These are phyloP conservation scores for Purshia tridentata DNA, from an alignment of 306 rosid genomes.

Conservation along the genomic window DNA sequence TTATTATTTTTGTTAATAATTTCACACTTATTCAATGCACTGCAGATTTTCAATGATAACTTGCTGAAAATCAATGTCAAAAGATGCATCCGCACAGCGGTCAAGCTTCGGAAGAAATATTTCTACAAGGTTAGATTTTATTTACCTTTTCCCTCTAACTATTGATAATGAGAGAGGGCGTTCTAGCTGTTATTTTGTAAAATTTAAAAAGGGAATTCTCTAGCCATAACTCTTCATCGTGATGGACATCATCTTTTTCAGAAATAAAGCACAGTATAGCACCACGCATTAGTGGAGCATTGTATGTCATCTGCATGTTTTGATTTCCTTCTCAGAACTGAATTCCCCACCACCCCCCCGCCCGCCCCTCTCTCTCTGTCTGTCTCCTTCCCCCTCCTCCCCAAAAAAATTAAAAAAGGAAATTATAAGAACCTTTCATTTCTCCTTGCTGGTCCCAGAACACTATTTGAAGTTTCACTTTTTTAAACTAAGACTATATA, in stretches of 20 bases:
- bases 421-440: too few species aligned
- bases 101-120: slow-evolving; percentile 87
- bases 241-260: not conserved
- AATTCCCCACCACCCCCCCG: too few species aligned
- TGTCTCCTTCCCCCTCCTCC: too few species aligned
- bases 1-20: not conserved
- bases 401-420: too few species aligned
- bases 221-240: not conserved
- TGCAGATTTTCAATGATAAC: slow-evolving; percentile 87
- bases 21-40: slow-evolving; percentile 20
- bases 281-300: not conserved
- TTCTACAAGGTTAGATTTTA: slow-evolving; percentile 62
- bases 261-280: not conserved
- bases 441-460: not conserved
- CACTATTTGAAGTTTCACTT: not conserved
- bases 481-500: not conserved
- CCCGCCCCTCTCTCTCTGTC: too few species aligned
- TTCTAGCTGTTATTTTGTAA: not conserved
- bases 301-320: not conserved
- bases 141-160: slow-evolving; percentile 14
- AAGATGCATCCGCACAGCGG: slow-evolving; percentile 67
- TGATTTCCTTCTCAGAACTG: too few species aligned
- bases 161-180: slow-evolving; percentile 11
- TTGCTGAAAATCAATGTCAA: slow-evolving; percentile 74
- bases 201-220: not conserved